These are phyloP conservation scores for Garcia nutans DNA, from an alignment of 345 rosid species.

Conservation along the genomic window DNA sequence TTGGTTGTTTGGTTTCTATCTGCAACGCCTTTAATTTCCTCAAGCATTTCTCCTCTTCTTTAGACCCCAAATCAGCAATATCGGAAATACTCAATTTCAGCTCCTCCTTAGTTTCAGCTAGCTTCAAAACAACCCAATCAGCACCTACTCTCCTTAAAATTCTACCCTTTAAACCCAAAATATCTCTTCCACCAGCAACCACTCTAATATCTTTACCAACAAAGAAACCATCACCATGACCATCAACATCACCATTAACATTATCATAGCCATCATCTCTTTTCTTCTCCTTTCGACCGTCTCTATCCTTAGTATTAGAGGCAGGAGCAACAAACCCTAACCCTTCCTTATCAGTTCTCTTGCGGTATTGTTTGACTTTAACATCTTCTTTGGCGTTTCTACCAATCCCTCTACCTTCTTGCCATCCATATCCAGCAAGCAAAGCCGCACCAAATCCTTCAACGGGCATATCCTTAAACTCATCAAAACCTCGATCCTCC, in stretches of 20 bases:
- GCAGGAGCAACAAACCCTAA: conserved; percentile 43
- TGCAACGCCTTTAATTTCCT: conserved; percentile 47
- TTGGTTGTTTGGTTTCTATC: conserved; percentile 19
- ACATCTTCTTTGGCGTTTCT: conserved; percentile 73
- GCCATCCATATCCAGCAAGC: conserved; percentile 87
- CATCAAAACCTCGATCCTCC: conserved; percentile 66
- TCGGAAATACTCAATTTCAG: conserved; percentile 44
- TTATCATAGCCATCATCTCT: conserved; percentile 12
- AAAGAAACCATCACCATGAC: conserved; percentile 25
- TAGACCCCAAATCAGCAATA: conserved; percentile 64
- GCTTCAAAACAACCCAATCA: conserved; percentile 42
- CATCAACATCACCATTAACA: not conserved
- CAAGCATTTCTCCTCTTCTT: conserved; percentile 62
- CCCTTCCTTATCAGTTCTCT: conserved; percentile 53
- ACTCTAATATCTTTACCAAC: conserved; percentile 67
- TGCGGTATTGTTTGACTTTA: conserved; percentile 50
- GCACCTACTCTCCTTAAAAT: conserved; percentile 39
- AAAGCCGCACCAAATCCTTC: conserved; percentile 71
- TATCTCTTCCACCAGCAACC: conserved; percentile 40
- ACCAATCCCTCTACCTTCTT: conserved; percentile 79
- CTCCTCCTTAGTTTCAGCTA: conserved; percentile 41
- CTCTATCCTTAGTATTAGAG: not conserved
- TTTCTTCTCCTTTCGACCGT: not conserved
- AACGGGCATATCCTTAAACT: conserved; percentile 65
- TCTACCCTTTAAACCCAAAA: conserved; percentile 54